Evolutionary conservation across 169 alveolate genomes (phyloP).

Genomic region (Babesia sp.): DNA sequence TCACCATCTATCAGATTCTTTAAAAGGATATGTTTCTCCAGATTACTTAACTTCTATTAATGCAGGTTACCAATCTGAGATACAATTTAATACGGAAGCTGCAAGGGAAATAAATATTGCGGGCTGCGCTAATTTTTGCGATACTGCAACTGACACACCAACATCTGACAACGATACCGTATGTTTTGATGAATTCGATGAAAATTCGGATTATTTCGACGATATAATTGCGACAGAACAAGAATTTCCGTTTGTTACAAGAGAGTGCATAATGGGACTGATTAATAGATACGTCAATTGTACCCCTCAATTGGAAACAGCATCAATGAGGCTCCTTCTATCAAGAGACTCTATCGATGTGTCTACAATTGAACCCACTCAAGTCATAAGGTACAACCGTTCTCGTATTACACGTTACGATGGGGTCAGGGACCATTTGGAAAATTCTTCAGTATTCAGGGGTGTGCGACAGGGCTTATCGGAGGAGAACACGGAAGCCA

Average conservation of each 20-base stretch:
- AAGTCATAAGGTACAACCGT: slow-evolving; percentile 19
- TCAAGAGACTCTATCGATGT: slow-evolving; percentile 2
- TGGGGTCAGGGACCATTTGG: slow-evolving; percentile 6
- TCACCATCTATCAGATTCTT: too few species aligned
- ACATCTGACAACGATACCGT: slow-evolving; percentile 19
- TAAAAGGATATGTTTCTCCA: too few species aligned
- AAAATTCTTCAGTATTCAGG: slow-evolving; percentile 5
- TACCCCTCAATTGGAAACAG: slow-evolving; percentile 10
- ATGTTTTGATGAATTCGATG: background rate
- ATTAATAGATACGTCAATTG: slow-evolving; percentile 25
- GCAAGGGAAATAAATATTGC: background rate
- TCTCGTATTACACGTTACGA: background rate
- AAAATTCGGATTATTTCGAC: background rate
- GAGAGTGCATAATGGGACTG: slow-evolving; percentile 31
- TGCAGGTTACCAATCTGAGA: too few species aligned
- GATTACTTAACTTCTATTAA: too few species aligned
- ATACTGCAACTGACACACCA: slow-evolving; percentile 11
- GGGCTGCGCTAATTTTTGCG: slow-evolving; percentile 8
- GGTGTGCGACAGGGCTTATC: background rate
- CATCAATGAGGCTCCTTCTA: slow-evolving; percentile 24
- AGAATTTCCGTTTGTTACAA: background rate
- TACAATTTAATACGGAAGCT: background rate
- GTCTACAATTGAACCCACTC: slow-evolving; percentile 1
- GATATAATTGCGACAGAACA: background rate
- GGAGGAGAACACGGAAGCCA: background rate